Evolutionary conservation across 148 eudicot genomes (phyloP), one percentile per base, ranked within the genome.

Genomic region (Dysphania ambrosioides): DNA sequence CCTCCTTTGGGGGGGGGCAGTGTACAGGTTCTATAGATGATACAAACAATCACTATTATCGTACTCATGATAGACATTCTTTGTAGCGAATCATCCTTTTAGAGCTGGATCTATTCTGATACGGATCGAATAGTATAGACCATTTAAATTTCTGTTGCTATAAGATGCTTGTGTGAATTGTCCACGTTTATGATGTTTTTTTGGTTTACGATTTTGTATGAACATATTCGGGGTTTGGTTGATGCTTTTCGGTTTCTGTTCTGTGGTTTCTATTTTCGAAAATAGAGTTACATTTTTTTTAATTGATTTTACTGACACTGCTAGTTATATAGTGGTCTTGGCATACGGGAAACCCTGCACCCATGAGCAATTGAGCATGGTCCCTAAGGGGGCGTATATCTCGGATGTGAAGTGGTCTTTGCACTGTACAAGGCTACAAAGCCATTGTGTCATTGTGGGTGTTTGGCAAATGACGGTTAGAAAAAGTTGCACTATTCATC

Each of bases 21-120:
- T 79, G 82, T 79, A 79, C 82, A 74, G 82, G 53, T 63, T 57
- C 76, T 73, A 27, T 79, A 69, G 75, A 49, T 66, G 64, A 69
- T 62, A 68, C 27, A 23, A 35, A 15, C 62, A 55, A 38, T 71
- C 19, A 16, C 55, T 32, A 29, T 53, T 49, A 35, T 26, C 62
- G 53, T 13, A 15, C 32, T 49, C 15, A 38, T 64, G 64, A 59
- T 63, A 41, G 56, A 64, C n/a, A n/a, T 65, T 56, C 58, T 56
- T 72, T 65, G 76, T 78, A 56, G 71, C 38, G 40, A 64, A 12
- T 31, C 21, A 19, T 47, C 16, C 29, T 24, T 55, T 23, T 9
- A 44, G 53, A 31, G 51, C 29, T n/a, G 42, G 24, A 49, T 55
- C 18, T 19, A 23, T 77, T 23, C 23, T 15, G 64, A 73, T 67